Percentiles rank a stretch among this genome's conserved stretches.
These are phyloP conservation scores for Lichtheimia hyalospora DNA, from an alignment of 371 early-diverging fungal genomes.

Conservation along the genomic window DNA sequence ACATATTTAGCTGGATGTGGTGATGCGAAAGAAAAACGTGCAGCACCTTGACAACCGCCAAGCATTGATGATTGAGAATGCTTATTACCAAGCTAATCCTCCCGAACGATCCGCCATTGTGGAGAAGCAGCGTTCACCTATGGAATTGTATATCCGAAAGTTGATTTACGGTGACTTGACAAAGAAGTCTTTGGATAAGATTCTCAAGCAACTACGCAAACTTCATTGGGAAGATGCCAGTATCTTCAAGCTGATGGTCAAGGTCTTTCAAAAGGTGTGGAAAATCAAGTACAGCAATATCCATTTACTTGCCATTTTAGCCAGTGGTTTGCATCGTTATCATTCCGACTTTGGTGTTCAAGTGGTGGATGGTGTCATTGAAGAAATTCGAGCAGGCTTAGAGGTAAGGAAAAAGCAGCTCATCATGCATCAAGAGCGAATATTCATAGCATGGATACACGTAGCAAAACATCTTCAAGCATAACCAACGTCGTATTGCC, in stretches of 20 bases:
- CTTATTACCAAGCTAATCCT: slow-evolving; percentile 89
- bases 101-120: slow-evolving; percentile 64
- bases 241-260: slow-evolving; percentile 38
- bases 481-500: slow-evolving; percentile 88
- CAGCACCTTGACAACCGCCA: slow-evolving; percentile 85
- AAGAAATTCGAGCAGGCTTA: slow-evolving; percentile 86
- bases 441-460: background rate
- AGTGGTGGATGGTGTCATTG: slow-evolving; percentile 84
- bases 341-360: slow-evolving; percentile 87
- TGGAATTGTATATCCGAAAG: slow-evolving; percentile 87
- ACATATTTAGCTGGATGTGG: slow-evolving; percentile 66
- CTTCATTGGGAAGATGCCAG: slow-evolving; percentile 81
- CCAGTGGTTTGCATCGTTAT: slow-evolving; percentile 73
- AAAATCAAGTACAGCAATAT: slow-evolving; percentile 90
- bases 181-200: slow-evolving; percentile 64
- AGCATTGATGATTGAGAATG: slow-evolving; percentile 89
- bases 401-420: slow-evolving; percentile 54
- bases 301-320: slow-evolving; percentile 79
- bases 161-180: slow-evolving; percentile 80
- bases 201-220: slow-evolving; percentile 79
- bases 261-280: slow-evolving; percentile 86
- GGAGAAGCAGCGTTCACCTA: slow-evolving; percentile 66
- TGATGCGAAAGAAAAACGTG: slow-evolving; percentile 85
- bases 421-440: background rate
- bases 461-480: slow-evolving; percentile 79